Conservation (phyloP, 805 yeast genomes). For the Ogataea methanolica region DNA sequence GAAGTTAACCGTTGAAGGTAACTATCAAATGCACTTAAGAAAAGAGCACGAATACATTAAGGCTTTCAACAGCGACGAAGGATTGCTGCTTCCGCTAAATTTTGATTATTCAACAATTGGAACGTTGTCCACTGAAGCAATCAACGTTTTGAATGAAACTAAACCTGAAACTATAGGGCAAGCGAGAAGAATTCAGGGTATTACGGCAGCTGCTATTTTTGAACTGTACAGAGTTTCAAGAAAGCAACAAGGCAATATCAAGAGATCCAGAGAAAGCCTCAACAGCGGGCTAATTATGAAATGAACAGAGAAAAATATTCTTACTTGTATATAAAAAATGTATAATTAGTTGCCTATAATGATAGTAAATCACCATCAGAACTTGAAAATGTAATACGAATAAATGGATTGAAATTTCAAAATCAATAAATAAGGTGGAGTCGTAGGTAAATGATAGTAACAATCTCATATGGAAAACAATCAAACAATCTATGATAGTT, state of each 20-base stretch:
- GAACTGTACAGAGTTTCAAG: conserved; percentile 61
- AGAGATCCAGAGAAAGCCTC: neutral
- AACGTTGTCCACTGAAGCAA: conserved; percentile 74
- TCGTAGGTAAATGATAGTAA: too few relatives aligned
- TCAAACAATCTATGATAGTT: neutral
- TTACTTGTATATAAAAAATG: too few relatives aligned
- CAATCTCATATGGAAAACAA: too few relatives aligned
- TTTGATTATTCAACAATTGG: conserved; percentile 56
- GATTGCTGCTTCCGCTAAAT: conserved; percentile 60
- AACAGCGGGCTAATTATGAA: too few relatives aligned
- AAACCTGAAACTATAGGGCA: conserved; percentile 92
- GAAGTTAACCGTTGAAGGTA: conserved; percentile 73
- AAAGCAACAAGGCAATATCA: conserved; percentile 21
- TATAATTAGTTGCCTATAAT: too few relatives aligned
- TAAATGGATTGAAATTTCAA: too few relatives aligned
- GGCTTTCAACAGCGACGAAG: conserved; percentile 84
- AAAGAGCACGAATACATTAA: conserved; percentile 67
- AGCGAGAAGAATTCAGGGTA: conserved; percentile 90
- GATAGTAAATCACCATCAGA: too few relatives aligned
- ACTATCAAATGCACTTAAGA: conserved; percentile 72
- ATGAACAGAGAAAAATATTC: too few relatives aligned
- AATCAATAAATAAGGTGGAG: too few relatives aligned
- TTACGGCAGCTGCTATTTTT: conserved; percentile 88
- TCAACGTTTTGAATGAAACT: conserved; percentile 60
- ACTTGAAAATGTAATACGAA: too few relatives aligned